Evolutionary conservation across 1,139 yeast species (phyloP), one percentile per base, ranked within the genome.

Genomic region (Suhomyces yuchorum): DNA sequence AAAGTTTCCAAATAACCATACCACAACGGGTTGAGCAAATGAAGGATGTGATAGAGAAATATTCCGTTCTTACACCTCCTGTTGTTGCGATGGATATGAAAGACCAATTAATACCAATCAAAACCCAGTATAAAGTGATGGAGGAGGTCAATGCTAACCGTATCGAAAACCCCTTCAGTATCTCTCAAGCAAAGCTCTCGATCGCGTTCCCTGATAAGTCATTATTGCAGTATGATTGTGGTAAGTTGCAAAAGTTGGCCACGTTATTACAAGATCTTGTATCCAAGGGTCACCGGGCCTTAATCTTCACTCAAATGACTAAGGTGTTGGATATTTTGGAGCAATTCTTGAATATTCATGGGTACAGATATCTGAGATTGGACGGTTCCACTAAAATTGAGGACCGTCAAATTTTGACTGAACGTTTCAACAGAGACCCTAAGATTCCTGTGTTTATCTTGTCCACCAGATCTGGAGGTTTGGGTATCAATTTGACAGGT

Each of bases 301-400:
- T 95, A 55, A 93, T 95, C 50, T 95, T 95, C 71, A 95, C 99
- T 0, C 99, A 95, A 66, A 95, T 95, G 99, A 93, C 99, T 2
- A 87, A 89, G 61, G 98, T 95, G 15, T 75, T 95, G 65, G 99
- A 95, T 69, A 84, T 95, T 43, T 70, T 95, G 51, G 99, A 95
- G 62, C 96, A 89, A 61, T 95, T 95, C 62, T 74, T 95, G 65
- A 95, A 93, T 65, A 87, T 91, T 56, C 96, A 92, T 68, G 99
- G 99, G 7, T 89, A 91, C 63, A 76, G 96, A 47, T 95, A 95
- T 64, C 80, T 93, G 89, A 81, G 99, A 63, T 76, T 95, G 52
- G 99, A 95, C 67, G 99, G 99, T 56, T 92, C 99, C 1, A 95
- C 99, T 2, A 90, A 91, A 64, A 89, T 95, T 59, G 99, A 95